Conservation (phyloP, 1,139 yeast species). For the Saccharomycopsis crataegensis region DNA sequence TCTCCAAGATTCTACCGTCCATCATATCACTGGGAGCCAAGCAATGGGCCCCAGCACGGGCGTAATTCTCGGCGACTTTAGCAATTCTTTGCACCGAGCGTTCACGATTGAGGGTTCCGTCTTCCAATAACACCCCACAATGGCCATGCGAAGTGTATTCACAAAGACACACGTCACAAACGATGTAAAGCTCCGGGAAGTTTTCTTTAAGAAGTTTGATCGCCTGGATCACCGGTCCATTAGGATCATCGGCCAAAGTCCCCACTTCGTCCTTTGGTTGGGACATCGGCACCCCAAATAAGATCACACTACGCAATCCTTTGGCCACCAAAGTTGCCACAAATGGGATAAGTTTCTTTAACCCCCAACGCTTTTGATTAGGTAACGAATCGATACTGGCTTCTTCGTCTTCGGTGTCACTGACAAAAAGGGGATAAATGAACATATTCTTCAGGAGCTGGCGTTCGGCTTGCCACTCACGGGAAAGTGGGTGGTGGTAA, state of each 20-base stretch:
- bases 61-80: conserved; percentile 92
- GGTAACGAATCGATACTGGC: conserved; percentile 70
- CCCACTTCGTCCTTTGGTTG: conserved; percentile 74
- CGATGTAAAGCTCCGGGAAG: conserved; percentile 77
- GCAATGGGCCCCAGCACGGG: conserved; percentile 89
- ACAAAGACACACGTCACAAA: conserved; percentile 95
- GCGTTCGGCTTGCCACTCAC: conserved; percentile 88
- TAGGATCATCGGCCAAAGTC: conserved; percentile 90
- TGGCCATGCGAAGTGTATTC: conserved; percentile 97
- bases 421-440: conserved; percentile 83
- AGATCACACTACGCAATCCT: conserved; percentile 78
- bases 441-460: conserved; percentile 83
- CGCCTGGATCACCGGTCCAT: conserved; percentile 87
- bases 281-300: conserved; percentile 85
- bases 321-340: conserved; percentile 63
- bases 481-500: conserved; percentile 78
- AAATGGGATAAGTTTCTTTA: conserved; percentile 69
- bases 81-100: conserved; percentile 76
- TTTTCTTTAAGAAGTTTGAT: conserved; percentile 53
- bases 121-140: conserved; percentile 84
- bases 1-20: conserved; percentile 88
- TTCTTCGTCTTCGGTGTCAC: conserved; percentile 80
- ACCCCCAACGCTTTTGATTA: conserved; percentile 80
- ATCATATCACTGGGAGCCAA: conserved; percentile 99
- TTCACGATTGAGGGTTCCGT: conserved; percentile 76